Base-by-base conservation (phyloP, 1,284 basidiomycete genomes). In the Trichosporon ovoides region DNA sequence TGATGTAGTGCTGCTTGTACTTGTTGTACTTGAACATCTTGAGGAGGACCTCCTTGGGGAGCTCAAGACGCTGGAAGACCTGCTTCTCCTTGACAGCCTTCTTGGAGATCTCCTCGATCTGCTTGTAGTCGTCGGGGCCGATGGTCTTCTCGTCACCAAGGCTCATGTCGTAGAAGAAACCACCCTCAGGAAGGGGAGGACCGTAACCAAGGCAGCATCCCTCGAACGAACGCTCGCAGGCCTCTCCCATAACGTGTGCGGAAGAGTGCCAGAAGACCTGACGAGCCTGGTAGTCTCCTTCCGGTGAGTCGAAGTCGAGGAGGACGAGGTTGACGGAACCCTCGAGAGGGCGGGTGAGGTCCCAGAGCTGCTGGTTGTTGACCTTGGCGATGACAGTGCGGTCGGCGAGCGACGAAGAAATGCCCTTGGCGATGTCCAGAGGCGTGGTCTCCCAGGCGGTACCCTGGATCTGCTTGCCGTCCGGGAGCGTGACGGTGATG, bases 1-100 rank as follows among this genome's bases (percentile, higher is more conserved):
- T 85, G 73, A 99, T 98, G 74, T 98, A 85, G 77, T 98, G 88
- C 72, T 87, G 85, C 81, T 99, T 99, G 82, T 97, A 99, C 78
- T 94, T 96, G 83, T 98, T 99, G 81, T 98, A 99, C 91, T 83
- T 82, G 80, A 99, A 99, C 95, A 99, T 98, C 79, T 98, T 87
- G 53, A 98, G 81, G 7, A 99, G 82, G 38, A 88, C 87, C 78
- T 97, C 91, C 79, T 98, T 99, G 33, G 91, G 85, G 50, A 98
- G 85, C 36, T 94, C 86, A 24, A 98, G 81, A 50, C 96, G 87
- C 78, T 98, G 94, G 68, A 99, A 99, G 75, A 87, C 88, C 79
- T 98, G 96, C 80, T 91, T 96, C 66, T 98, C 94, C 81, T 97
- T 98, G 77, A 97, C 83, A 4, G 90, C 92, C 55, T 80, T 81